Evolutionary conservation across 352 stramenopile genomes (phyloP).

Genomic region (Phytophthora colocasiae): DNA sequence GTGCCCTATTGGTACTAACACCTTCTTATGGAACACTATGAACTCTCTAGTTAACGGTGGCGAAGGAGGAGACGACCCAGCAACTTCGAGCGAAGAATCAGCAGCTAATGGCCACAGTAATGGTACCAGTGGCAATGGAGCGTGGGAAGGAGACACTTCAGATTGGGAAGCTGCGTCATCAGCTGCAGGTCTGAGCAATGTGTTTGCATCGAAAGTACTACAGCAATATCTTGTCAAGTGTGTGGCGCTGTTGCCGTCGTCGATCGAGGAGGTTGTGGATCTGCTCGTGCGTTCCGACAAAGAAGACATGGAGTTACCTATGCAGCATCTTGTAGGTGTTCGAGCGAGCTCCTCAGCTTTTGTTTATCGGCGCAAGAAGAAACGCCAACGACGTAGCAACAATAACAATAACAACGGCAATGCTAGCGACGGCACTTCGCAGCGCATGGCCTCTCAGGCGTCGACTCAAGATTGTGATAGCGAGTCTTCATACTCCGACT

Average conservation of each 20-base stretch:
- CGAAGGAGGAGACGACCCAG: slow-evolving; percentile 25
- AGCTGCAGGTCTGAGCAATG: slow-evolving; percentile 38
- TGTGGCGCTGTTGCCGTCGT: slow-evolving; percentile 64
- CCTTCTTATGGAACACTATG: slow-evolving; percentile 71
- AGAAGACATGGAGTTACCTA: slow-evolving; percentile 72
- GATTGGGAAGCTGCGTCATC: slow-evolving; percentile 46
- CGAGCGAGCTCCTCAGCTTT: slow-evolving; percentile 60
- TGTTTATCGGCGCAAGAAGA: slow-evolving; percentile 63
- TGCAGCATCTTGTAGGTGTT: slow-evolving; percentile 77
- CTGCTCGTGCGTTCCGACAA: slow-evolving; percentile 66
- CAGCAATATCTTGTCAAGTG: slow-evolving; percentile 83
- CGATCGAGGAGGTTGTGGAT: slow-evolving; percentile 73
- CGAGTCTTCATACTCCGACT: slow-evolving; percentile 57
- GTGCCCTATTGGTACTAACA: slow-evolving; percentile 66
- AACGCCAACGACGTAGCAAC: slow-evolving; percentile 36
- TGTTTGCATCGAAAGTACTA: slow-evolving; percentile 64
- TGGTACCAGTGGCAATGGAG: slow-evolving; percentile 12
- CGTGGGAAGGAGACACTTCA: slow-evolving; percentile 38
- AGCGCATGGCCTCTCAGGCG: slow-evolving; percentile 34
- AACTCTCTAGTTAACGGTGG: slow-evolving; percentile 44
- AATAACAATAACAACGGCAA: slow-evolving; percentile 22
- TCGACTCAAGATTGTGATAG: slow-evolving; percentile 43
- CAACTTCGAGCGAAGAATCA: slow-evolving; percentile 16
- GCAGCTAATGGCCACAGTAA: slow-evolving; percentile 19
- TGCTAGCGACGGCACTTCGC: slow-evolving; percentile 6